phyloP scores from a whole-genome alignment of 2,329 filamentous ascomycete genomes.

The Xylaria sp. region DNA sequence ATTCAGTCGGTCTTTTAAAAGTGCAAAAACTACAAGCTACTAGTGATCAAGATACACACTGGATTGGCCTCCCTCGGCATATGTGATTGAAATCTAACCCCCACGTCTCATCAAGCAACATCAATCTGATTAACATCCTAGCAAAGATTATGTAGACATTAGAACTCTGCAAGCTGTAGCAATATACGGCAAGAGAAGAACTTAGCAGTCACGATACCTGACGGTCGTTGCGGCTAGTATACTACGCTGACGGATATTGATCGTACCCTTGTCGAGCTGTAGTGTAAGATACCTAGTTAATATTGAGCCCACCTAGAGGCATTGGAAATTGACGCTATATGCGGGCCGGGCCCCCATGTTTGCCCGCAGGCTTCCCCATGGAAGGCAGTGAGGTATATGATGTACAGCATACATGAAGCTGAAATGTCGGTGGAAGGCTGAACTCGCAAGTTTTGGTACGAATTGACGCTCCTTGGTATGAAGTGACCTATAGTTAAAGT shows the following conservation, averaged over 20 bases:
- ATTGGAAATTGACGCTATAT: constrained; percentile 15
- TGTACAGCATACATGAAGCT: neutral
- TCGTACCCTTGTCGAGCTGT: constrained; percentile 26
- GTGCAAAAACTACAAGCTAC: neutral
- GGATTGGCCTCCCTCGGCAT: neutral
- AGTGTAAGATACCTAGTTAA: neutral
- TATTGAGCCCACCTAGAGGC: neutral
- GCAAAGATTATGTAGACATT: neutral
- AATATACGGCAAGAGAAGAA: constrained; percentile 10
- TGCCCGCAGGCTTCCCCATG: constrained; percentile 14
- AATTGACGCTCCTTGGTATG: neutral
- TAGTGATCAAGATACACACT: neutral
- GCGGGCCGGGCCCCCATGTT: constrained; percentile 23
- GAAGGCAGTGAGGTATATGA: neutral
- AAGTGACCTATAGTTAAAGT: neutral
- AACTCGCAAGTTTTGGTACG: neutral
- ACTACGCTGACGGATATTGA: constrained; percentile 17
- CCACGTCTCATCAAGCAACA: constrained; percentile 6
- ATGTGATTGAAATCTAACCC: constrained; percentile 10
- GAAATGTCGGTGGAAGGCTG: constrained; percentile 18
- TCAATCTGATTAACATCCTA: constrained; percentile 14
- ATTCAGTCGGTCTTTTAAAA: constrained; percentile 4
- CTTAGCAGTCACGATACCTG: constrained; percentile 12
- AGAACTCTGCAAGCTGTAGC: neutral
- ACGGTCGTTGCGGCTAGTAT: constrained; percentile 11